Base-by-base conservation (phyloP, 75 land plant genomes). In the Picea glauca region DNA sequence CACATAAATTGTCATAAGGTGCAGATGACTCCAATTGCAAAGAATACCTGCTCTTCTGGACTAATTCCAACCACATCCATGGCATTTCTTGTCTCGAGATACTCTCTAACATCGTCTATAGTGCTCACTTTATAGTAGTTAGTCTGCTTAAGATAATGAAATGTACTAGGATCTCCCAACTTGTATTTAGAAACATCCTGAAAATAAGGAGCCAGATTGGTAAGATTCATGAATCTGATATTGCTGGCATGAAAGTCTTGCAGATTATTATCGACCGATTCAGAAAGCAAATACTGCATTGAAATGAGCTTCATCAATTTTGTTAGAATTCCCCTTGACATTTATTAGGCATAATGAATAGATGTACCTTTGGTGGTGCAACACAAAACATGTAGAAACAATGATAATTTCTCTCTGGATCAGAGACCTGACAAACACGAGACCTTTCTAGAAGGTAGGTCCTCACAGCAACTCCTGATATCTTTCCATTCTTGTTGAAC, bases 11-110 rank as follows among this genome's bases (percentile, higher is more conserved):
- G 17, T 21, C 30, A 21, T 23, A 46, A 5, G 32, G 18, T 30
- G 12, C 50, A 46, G 13, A 18, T 31, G 11, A 78, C 23, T 21
- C 1, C 3, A 70, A 14, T 23, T 65, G 46, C 4, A 62, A 46
- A 75, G 14, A 65, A n/a, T 57, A 96, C 98, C 97, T 96, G 98
- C 75, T 96, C 98, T 63, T 90, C 94, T 18, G 83, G 83, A 76
- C 63, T 94, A 62, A 96, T 96, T 20, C 98, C 98, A 67, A 96
- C 94, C 74, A 96, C 78, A 80, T 96, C 98, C 98, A 96, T 96
- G 21, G 98, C 98, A 78, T 91, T 90, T 79, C 98, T 84, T 20
- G 98, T 96, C 72, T 90, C 93, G 0, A 90, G 80, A 78, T 96
- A 96, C 58, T 96, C 98, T 64, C 88, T 83, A 23, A 88, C 88